These are phyloP conservation scores for Fusarium devonianum DNA, from an alignment of 2,329 filamentous ascomycete genomes.

Conservation along the genomic window DNA sequence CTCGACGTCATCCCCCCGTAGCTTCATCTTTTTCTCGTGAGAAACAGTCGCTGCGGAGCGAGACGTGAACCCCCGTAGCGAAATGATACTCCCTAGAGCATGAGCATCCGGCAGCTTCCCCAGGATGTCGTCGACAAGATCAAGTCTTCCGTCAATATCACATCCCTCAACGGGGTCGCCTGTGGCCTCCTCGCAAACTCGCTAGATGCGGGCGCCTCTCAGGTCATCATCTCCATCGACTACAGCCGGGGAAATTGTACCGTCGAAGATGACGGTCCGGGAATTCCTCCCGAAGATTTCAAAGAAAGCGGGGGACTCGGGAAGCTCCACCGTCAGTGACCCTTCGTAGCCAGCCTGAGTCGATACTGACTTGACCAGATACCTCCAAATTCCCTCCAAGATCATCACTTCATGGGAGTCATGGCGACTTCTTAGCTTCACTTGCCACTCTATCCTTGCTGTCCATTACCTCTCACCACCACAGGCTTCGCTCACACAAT, in stretches of 20 bases:
- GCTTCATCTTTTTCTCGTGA: slow-evolving; percentile 6
- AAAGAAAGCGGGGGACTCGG: slow-evolving; percentile 72
- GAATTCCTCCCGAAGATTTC: slow-evolving; percentile 80
- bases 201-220: slow-evolving; percentile 78
- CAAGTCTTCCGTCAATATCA: slow-evolving; percentile 83
- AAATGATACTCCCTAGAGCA: slow-evolving; percentile 45
- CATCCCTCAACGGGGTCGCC: slow-evolving; percentile 74
- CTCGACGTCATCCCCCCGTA: slow-evolving; percentile 28
- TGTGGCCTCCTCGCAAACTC: slow-evolving; percentile 81
- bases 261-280: slow-evolving; percentile 84
- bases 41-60: too few relatives aligned
- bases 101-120: slow-evolving; percentile 75
- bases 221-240: slow-evolving; percentile 75
- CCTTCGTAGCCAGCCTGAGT: background rate
- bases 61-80: too few relatives aligned
- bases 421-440: slow-evolving; percentile 80
- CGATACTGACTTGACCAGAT: slow-evolving; percentile 56
- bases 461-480: slow-evolving; percentile 76
- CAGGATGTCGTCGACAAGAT: slow-evolving; percentile 77
- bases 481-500: slow-evolving; percentile 65
- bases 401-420: slow-evolving; percentile 65
- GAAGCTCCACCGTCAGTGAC: slow-evolving; percentile 71
- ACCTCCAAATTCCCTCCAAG: slow-evolving; percentile 74
- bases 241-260: slow-evolving; percentile 77
- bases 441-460: slow-evolving; percentile 79